Percentiles rank a stretch among this genome's conserved stretches.
phyloP scores from a whole-genome alignment of 129 eudicot species.

The Erigeron canadensis region DNA sequence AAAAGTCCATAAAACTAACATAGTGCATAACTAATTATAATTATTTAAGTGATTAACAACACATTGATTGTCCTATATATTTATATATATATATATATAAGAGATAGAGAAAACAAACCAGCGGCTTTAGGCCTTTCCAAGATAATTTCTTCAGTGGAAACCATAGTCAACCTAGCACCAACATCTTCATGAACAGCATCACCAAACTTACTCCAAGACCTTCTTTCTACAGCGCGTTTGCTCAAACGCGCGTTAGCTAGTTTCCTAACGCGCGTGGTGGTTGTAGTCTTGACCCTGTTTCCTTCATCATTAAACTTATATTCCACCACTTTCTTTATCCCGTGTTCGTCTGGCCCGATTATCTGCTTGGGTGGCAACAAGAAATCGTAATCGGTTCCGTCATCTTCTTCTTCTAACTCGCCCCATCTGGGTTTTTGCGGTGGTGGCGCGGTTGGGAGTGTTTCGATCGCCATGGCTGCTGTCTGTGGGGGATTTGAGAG shows the following conservation, averaged over 20 bases:
- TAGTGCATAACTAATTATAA: too few relatives aligned
- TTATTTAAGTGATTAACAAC: too few relatives aligned
- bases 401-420: constrained; percentile 85
- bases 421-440: constrained; percentile 60
- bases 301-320: constrained; percentile 77
- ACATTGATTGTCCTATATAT: too few relatives aligned
- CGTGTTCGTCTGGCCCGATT: constrained; percentile 76
- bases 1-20: too few relatives aligned
- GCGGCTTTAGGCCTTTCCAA: constrained; percentile 80
- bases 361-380: constrained; percentile 71
- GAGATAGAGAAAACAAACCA: constrained; percentile 32
- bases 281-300: constrained; percentile 72
- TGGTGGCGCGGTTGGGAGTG: too few relatives aligned
- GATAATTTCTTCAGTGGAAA: constrained; percentile 81
- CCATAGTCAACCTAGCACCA: constrained; percentile 78
- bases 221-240: constrained; percentile 74
- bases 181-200: constrained; percentile 89
- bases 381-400: constrained; percentile 56
- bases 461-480: too few relatives aligned
- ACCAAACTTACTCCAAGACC: constrained; percentile 85
- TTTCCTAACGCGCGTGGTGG: constrained; percentile 70
- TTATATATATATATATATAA: too few relatives aligned
- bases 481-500: too few relatives aligned
- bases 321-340: constrained; percentile 68
- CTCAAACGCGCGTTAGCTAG: constrained; percentile 79